Conservation (phyloP, 768 basidiomycete genomes). For the Rhizopogon vulgaris region DNA sequence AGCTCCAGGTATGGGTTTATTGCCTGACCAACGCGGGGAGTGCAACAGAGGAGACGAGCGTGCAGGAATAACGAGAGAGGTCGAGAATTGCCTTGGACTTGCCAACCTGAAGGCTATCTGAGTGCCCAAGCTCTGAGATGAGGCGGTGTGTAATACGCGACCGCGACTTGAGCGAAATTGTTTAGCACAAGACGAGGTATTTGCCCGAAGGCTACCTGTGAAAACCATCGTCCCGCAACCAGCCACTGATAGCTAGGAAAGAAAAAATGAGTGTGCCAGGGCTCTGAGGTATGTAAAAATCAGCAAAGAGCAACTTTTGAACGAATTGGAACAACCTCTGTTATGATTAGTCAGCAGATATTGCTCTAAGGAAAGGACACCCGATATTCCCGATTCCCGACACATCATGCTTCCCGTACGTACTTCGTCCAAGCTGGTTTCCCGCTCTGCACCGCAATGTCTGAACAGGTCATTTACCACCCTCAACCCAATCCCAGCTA, state of each 20-base stretch:
- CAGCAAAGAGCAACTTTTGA: no score
- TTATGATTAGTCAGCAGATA: background rate
- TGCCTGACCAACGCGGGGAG: constrained; percentile 35
- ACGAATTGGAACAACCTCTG: background rate
- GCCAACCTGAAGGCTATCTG: constrained; percentile 6
- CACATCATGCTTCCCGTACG: background rate
- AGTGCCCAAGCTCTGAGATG: background rate
- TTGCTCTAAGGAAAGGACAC: no score
- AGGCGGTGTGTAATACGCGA: constrained; percentile 8
- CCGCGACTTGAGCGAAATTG: constrained; percentile 8
- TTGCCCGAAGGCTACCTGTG: constrained; percentile 13
- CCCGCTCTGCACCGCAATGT: background rate
- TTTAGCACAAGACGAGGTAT: constrained; percentile 6
- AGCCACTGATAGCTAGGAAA: background rate
- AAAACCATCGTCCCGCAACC: constrained; percentile 18
- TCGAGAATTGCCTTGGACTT: constrained; percentile 20
- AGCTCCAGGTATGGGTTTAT: constrained; percentile 21
- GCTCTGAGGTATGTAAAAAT: background rate
- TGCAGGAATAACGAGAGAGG: constrained; percentile 16
- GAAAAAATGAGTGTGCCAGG: constrained; percentile 1
- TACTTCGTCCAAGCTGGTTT: background rate
- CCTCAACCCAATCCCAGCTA: constrained; percentile 7
- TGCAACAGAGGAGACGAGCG: constrained; percentile 26
- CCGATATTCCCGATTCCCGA: background rate
- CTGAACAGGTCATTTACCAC: background rate